A percentile compares a stretch with the other conserved stretches of the same genome.
These are phyloP conservation scores for Collybia mongolica DNA, from an alignment of 768 basidiomycete genomes.

Conservation along the genomic window DNA sequence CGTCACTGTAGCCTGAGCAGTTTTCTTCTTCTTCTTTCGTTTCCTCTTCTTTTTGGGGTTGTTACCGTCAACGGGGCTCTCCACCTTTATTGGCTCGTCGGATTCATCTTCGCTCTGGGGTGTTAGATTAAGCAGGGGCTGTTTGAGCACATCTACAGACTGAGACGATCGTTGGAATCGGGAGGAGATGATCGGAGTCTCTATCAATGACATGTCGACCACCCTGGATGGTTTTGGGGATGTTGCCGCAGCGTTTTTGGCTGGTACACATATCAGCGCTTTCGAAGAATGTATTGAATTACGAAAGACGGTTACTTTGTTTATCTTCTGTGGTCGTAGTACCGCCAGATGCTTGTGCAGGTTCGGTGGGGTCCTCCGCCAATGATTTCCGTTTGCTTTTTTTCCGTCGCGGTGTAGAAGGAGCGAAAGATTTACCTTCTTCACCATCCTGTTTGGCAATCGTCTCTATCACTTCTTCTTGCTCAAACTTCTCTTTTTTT, in stretches of 20 bases:
- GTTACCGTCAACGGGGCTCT: slow-evolving; percentile 9
- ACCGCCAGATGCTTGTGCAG: background rate
- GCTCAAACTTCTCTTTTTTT: too few species aligned
- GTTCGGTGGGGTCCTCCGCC: background rate
- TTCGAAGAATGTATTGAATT: too few species aligned
- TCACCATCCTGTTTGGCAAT: background rate
- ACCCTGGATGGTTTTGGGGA: slow-evolving; percentile 5
- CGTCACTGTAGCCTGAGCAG: background rate
- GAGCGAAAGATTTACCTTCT: slow-evolving; percentile 1
- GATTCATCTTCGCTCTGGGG: slow-evolving; percentile 38
- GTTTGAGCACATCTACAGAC: slow-evolving; percentile 24
- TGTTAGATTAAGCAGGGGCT: slow-evolving; percentile 55
- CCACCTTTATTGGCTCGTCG: slow-evolving; percentile 22
- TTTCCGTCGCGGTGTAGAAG: slow-evolving; percentile 4
- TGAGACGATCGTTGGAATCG: slow-evolving; percentile 11
- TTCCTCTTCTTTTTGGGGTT: slow-evolving; percentile 53
- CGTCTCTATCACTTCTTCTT: too few species aligned
- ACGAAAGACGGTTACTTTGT: too few species aligned
- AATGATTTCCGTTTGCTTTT: slow-evolving; percentile 4
- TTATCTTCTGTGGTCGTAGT: too few species aligned
- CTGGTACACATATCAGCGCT: background rate
- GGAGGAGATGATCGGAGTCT: slow-evolving; percentile 9
- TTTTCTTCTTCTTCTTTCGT: slow-evolving; percentile 40
- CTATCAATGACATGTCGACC: slow-evolving; percentile 15
- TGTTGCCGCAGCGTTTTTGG: background rate